Evolutionary conservation across 192 early-diverging fungal species (phyloP).

Genomic region (Geosiphon pyriformis): DNA sequence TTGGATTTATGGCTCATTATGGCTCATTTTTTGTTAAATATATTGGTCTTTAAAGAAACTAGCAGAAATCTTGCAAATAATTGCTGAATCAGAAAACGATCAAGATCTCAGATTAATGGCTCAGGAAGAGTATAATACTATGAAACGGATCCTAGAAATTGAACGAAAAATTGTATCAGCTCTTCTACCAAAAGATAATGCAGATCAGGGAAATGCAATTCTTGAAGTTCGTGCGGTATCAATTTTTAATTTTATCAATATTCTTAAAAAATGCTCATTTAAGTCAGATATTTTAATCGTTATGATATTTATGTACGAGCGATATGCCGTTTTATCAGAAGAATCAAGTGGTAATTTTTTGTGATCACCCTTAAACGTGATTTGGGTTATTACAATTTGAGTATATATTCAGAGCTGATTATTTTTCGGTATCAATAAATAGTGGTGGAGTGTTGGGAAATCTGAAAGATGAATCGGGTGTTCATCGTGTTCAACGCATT

Average conservation of each 20-base stretch:
- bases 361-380: too few species aligned
- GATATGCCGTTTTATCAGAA: slow-evolving; percentile 54
- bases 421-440: slow-evolving; percentile 57
- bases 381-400: slow-evolving; percentile 60
- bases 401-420: too few species aligned
- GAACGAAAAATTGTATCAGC: slow-evolving; percentile 53
- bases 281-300: too few species aligned
- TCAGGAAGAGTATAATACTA: slow-evolving; percentile 51
- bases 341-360: too few species aligned
- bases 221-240: slow-evolving; percentile 68
- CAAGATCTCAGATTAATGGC: slow-evolving; percentile 53
- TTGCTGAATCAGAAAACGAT: slow-evolving; percentile 36
- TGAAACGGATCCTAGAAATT: slow-evolving; percentile 33
- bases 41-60: slow-evolving; percentile 20
- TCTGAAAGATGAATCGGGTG: slow-evolving; percentile 76
- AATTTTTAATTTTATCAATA: too few species aligned
- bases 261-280: too few species aligned
- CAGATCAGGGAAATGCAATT: slow-evolving; percentile 64
- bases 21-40: too few species aligned
- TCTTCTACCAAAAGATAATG: slow-evolving; percentile 61
- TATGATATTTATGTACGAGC: slow-evolving; percentile 75
- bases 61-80: slow-evolving; percentile 28
- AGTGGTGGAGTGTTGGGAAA: slow-evolving; percentile 68
- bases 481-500: slow-evolving; percentile 78
- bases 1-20: neutral